Base-by-base conservation (phyloP, 2,329 filamentous ascomycete genomes). In the Colletotrichum scovillei region DNA sequence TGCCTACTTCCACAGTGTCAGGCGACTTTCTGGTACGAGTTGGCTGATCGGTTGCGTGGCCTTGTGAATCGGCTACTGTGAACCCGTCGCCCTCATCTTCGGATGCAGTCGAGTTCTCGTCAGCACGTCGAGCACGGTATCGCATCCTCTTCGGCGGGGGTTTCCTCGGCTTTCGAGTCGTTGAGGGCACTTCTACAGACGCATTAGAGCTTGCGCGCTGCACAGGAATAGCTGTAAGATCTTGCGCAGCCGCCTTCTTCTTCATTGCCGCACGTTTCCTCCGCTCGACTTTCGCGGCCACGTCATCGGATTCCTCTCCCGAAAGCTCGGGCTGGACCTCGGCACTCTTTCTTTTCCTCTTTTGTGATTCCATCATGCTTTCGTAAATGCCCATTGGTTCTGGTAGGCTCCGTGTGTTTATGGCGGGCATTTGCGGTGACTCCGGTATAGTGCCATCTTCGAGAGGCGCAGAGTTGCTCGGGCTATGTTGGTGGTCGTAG, bases 341-440 rank as follows among this genome's bases (percentile, higher is more conserved):
- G 4, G 78, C 80, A 3, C 78, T 77, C 22, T 72, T 76, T 0
- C 74, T 73, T 59, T 82, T 82, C 38, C 84, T 80, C 75, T 86
- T 82, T 62, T 88, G 86, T 0, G 86, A 88, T 62, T 84, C 80
- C 56, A 81, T 80, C 84, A 87, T 85, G 1, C 84, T 83, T 73
- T 86, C 85, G 69, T 88, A 88, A 24, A 83, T 80, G 4, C 79
- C 79, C 56, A 84, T 80, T 0, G 84, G 86, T n/a, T 79, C 78
- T 0, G 74, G 76, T 1, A 59, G 28, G 19, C 56, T 38, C 14
- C 74, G 64, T 5, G 22, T 22, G 19, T 24, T 63, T 5, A 16
- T 16, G 1, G 69, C 19, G 1, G 42, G 46, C 3, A 62, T 53
- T 5, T 72, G 68, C 11, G 83, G 82, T 2, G 84, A 85, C 58